Percentiles rank a stretch among this genome's conserved stretches.
phyloP scores from a whole-genome alignment of 2,329 filamentous ascomycete genomes.

The Trichocomaceae sp. region DNA sequence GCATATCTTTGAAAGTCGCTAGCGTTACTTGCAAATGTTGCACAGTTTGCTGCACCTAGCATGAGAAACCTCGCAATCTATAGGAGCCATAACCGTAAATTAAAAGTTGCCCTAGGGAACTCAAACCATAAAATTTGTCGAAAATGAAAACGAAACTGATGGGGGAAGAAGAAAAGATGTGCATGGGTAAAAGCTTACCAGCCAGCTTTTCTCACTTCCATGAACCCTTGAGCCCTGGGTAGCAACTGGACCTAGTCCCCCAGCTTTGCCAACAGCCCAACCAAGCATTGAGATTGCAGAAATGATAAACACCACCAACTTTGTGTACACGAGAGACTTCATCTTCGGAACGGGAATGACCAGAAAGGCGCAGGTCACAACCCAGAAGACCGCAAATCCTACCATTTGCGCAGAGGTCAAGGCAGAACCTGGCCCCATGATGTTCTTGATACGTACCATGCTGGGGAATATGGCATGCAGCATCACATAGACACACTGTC shows the following conservation, averaged over 20 bases:
- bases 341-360: constrained; percentile 36
- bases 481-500: constrained; percentile 36
- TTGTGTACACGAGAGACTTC: constrained; percentile 28
- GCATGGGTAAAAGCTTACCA: constrained; percentile 19
- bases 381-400: constrained; percentile 38
- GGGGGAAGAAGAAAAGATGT: not conserved
- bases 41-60: constrained; percentile 23
- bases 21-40: constrained; percentile 30
- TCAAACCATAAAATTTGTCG: too few species aligned
- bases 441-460: constrained; percentile 36
- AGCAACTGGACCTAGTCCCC: constrained; percentile 26
- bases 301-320: constrained; percentile 33
- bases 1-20: constrained; percentile 43
- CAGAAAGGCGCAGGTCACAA: constrained; percentile 36
- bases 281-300: constrained; percentile 36
- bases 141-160: too few species aligned
- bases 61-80: constrained; percentile 29
- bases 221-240: constrained; percentile 26
- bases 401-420: constrained; percentile 38
- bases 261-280: constrained; percentile 32
- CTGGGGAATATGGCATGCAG: constrained; percentile 39
- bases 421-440: constrained; percentile 36
- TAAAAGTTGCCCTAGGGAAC: not conserved
- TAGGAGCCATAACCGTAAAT: not conserved
- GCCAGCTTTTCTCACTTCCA: constrained; percentile 26